Evolutionary conservation across 139 green algal species (phyloP).

Genomic region (Choricystis sp.): DNA sequence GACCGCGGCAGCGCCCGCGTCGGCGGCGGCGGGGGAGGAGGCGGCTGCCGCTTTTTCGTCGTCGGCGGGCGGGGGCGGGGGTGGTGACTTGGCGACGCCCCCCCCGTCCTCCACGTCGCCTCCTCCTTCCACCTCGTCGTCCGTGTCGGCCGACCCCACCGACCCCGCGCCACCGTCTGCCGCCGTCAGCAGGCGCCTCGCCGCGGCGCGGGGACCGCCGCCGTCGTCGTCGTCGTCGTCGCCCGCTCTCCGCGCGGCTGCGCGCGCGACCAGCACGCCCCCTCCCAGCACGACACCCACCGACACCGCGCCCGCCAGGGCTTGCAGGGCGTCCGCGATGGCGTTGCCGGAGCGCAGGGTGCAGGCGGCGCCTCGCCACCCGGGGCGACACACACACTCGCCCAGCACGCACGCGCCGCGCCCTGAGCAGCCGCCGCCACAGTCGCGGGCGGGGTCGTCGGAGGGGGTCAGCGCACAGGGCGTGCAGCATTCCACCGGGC

Average conservation of each 20-base stretch:
- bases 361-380: background rate
- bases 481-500: background rate
- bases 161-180: too few species aligned
- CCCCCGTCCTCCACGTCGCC: too few species aligned
- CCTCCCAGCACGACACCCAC: background rate
- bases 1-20: background rate
- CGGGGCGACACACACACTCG: background rate
- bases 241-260: background rate
- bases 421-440: background rate
- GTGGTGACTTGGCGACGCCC: too few species aligned
- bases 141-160: background rate
- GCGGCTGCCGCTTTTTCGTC: background rate
- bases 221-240: background rate
- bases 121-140: background rate
- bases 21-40: too few species aligned
- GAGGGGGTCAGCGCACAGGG: background rate
- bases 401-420: background rate
- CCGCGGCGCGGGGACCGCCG: background rate
- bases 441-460: too few species aligned
- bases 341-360: background rate
- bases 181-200: too few species aligned
- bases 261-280: background rate
- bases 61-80: too few species aligned
- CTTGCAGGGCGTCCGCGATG: background rate
- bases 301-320: background rate